Evolutionary conservation across 768 basidiomycete genomes (phyloP).

Genomic region (Lactarius quietus): DNA sequence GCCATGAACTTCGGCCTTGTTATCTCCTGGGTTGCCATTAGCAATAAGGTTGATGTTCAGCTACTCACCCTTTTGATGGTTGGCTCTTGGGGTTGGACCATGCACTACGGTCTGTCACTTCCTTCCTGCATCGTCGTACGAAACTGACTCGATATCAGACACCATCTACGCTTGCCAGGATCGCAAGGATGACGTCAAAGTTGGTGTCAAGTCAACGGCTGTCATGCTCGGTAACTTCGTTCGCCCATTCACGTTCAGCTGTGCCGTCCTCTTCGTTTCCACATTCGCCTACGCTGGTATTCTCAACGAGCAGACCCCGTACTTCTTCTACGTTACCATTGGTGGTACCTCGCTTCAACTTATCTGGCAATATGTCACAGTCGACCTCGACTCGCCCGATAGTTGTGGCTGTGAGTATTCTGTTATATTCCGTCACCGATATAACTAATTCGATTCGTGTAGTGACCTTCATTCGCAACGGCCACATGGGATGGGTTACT

Average conservation of each 20-base stretch:
- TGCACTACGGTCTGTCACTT: conserved; percentile 38
- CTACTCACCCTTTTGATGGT: conserved; percentile 24
- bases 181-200: conserved; percentile 65
- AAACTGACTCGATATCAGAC: conserved; percentile 33
- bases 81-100: conserved; percentile 37
- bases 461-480: conserved; percentile 26
- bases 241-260: conserved; percentile 50
- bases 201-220: conserved; percentile 71
- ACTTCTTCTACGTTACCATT: conserved; percentile 27
- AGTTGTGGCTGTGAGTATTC: conserved; percentile 25
- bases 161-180: conserved; percentile 80
- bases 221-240: conserved; percentile 66
- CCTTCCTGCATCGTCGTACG: neutral
- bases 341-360: conserved; percentile 28
- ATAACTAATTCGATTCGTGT: neutral
- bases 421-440: neutral
- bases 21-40: conserved; percentile 47
- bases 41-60: conserved; percentile 32
- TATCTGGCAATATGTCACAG: conserved; percentile 28
- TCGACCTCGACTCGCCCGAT: conserved; percentile 27
- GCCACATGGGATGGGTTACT: conserved; percentile 26
- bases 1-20: conserved; percentile 50
- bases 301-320: conserved; percentile 32
- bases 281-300: conserved; percentile 54
- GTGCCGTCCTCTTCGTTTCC: conserved; percentile 50